Percentiles rank a stretch among this genome's conserved stretches.
These are phyloP conservation scores for Rubia balearica DNA, from an alignment of 305 asterid species.

Conservation along the genomic window DNA sequence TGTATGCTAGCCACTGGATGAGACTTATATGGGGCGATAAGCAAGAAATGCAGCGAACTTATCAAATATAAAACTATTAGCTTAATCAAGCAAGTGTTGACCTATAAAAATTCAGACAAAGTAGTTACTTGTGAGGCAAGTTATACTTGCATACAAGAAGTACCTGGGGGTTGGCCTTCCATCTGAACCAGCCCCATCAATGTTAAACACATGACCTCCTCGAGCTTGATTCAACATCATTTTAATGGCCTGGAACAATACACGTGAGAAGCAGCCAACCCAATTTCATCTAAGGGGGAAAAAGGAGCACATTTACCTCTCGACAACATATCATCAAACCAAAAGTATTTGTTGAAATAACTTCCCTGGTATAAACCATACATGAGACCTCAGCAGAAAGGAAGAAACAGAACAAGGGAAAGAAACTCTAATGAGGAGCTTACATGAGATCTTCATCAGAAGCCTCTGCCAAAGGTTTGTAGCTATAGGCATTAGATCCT, in stretches of 20 bases:
- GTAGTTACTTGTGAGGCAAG: neutral
- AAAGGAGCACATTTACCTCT: conserved; percentile 53
- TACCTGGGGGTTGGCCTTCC: conserved; percentile 99
- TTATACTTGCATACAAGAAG: neutral
- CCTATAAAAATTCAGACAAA: neutral
- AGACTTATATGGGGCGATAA: neutral
- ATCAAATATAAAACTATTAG: neutral
- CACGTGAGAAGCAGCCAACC: conserved; percentile 27
- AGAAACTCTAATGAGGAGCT: conserved; percentile 20
- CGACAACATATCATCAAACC: conserved; percentile 98
- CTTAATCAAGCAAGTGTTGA: neutral
- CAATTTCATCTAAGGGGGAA: conserved; percentile 10
- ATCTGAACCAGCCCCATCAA: conserved; percentile 98
- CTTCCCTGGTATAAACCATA: conserved; percentile 56
- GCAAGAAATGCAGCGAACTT: neutral
- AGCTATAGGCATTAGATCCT: conserved; percentile 97
- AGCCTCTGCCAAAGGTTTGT: conserved; percentile 83
- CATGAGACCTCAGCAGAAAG: conserved; percentile 15
- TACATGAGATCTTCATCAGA: conserved; percentile 92
- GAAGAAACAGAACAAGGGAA: conserved; percentile 3
- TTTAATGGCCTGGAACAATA: conserved; percentile 64
- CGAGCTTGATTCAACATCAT: conserved; percentile 82
- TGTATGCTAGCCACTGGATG: neutral
- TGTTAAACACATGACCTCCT: conserved; percentile 92
- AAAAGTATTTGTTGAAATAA: conserved; percentile 84